phyloP scores from a whole-genome alignment of 2,329 filamentous ascomycete species.

The Paecilomyces fulvus region DNA sequence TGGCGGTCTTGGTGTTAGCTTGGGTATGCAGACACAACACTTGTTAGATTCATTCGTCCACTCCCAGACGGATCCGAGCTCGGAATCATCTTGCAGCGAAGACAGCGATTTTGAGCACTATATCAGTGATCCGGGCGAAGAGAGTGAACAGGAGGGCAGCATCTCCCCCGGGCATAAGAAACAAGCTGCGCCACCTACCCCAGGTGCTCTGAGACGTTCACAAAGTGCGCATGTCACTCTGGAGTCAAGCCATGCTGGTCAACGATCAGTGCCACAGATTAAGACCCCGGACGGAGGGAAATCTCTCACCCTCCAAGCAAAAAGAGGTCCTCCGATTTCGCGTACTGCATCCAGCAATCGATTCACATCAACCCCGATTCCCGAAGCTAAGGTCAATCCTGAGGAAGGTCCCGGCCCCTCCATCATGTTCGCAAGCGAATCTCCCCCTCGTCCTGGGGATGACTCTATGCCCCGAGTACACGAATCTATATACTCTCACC shows the following conservation, averaged over 20 bases:
- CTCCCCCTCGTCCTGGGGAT: slow-evolving; percentile 18
- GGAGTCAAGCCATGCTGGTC: neutral
- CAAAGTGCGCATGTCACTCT: neutral
- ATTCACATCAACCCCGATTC: slow-evolving; percentile 66
- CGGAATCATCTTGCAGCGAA: slow-evolving; percentile 33
- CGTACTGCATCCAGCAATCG: slow-evolving; percentile 27
- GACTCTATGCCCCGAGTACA: slow-evolving; percentile 10
- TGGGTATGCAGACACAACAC: slow-evolving; percentile 69
- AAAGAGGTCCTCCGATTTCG: slow-evolving; percentile 16
- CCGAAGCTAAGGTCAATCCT: slow-evolving; percentile 57
- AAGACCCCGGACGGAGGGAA: neutral
- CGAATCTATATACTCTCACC: slow-evolving; percentile 32
- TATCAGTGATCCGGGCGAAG: slow-evolving; percentile 26
- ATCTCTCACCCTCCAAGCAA: slow-evolving; percentile 1
- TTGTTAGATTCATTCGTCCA: slow-evolving; percentile 55
- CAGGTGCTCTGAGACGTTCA: neutral
- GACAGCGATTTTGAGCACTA: slow-evolving; percentile 36
- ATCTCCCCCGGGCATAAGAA: neutral
- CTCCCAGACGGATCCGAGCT: slow-evolving; percentile 39
- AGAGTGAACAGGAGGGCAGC: slow-evolving; percentile 11
- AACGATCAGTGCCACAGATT: neutral
- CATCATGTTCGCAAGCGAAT: slow-evolving; percentile 62
- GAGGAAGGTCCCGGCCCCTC: slow-evolving; percentile 59
- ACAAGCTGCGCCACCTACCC: neutral
- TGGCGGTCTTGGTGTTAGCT: slow-evolving; percentile 51